phyloP scores from a whole-genome alignment of 2,329 filamentous ascomycete genomes.

The Ascochyta rabiei region DNA sequence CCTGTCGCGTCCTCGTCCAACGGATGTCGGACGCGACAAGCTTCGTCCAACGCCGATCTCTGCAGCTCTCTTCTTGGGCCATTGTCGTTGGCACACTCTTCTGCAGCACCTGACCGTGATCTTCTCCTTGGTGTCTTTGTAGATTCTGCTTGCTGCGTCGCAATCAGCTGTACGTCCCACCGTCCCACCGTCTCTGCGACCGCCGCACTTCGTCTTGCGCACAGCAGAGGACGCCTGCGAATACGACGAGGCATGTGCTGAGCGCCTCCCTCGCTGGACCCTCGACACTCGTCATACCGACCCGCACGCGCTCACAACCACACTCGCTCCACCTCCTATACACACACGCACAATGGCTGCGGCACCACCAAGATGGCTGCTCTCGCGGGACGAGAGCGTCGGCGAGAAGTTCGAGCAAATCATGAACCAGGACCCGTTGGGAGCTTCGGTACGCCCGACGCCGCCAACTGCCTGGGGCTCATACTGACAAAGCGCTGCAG shows the following conservation, averaged over 20 bases:
- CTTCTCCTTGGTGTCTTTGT: slow-evolving; percentile 3
- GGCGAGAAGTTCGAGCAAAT: slow-evolving; percentile 40
- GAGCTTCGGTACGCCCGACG: slow-evolving; percentile 24
- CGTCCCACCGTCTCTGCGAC: neutral
- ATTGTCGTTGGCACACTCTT: slow-evolving; percentile 7
- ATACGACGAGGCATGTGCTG: slow-evolving; percentile 17
- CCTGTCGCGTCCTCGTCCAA: slow-evolving; percentile 12
- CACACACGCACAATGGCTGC: slow-evolving; percentile 31
- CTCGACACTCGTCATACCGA: slow-evolving; percentile 18
- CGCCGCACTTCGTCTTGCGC: neutral
- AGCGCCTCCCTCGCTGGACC: slow-evolving; percentile 19
- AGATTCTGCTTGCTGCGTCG: slow-evolving; percentile 1
- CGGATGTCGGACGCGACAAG: slow-evolving; percentile 16
- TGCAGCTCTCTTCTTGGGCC: neutral
- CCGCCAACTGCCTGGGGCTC: neutral
- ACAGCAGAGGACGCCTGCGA: neutral
- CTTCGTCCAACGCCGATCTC: slow-evolving; percentile 16
- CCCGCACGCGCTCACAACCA: slow-evolving; percentile 2
- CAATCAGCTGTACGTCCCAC: neutral
- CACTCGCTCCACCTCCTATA: slow-evolving; percentile 9
- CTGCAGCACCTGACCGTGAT: neutral
- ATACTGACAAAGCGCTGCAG: slow-evolving; percentile 46
- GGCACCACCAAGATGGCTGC: slow-evolving; percentile 18
- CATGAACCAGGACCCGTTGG: slow-evolving; percentile 39
- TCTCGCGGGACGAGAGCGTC: slow-evolving; percentile 38